Evolutionary conservation across 2,329 filamentous ascomycete species (phyloP), one percentile per base, ranked within the genome.

Genomic region (Pseudopithomyces chartarum): DNA sequence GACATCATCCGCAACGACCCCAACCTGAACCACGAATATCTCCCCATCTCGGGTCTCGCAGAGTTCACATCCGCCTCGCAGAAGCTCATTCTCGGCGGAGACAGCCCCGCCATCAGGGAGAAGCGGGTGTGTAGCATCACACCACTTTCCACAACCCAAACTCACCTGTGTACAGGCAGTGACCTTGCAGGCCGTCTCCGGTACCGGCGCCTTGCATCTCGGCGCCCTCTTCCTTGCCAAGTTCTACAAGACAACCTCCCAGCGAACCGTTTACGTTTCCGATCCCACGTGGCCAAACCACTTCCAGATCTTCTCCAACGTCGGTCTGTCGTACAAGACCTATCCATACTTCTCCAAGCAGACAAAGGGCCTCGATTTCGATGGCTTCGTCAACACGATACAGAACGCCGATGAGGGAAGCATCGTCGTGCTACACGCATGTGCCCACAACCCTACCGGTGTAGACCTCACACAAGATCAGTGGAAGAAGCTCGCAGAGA

Each of bases 251-350:
- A 71, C 76, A 52, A 75, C 83, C 71, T 84, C 85, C 73, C 86
- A 84, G 79, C 89, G 86, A 65, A 86, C 88, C 57, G 86, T 96
- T 79, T 97, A 97, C 84, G 84, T 98, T 77, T 97, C 92, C 71
- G 90, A 90, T 77, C 95, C 95, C 52, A 99, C 95, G 60, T 99
- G 95, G 95, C 92, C 90, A 66, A 99, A 99, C 82, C 95, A 99
- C 87, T 89, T 96, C 81, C 95, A 98, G 79, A 97, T 99, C 83
- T 97, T 99, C 82, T 86, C 83, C 78, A 98, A 98, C 74, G 92
- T 97, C 73, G 84, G 85, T 67, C 82, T 98, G 29, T 81, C 86
- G 33, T 86, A 92, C 68, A 88, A 88, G 66, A 86, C 86, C 64
- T 99, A 99, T 81, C 95, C 94, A 48, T 99, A 99, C 84, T 99